Percentiles rank a stretch among this genome's conserved stretches.
Conservation (phyloP, 257 asterid species). For the Forsythia viridissima region DNA sequence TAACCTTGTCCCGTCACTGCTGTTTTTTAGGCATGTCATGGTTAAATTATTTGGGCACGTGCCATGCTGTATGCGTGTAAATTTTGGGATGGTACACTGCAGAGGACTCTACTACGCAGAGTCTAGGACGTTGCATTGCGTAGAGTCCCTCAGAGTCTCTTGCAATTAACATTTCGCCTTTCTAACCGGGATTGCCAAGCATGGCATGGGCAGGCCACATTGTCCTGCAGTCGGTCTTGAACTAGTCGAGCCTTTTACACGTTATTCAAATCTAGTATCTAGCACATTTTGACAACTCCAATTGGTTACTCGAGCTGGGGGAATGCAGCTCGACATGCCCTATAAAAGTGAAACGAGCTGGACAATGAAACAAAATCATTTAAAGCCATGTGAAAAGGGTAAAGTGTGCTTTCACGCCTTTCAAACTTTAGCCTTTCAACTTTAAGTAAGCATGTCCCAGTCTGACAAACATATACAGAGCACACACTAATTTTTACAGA, state of each 20-base stretch:
- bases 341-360: constrained; percentile 20
- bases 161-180: not conserved
- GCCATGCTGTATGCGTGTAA: no score
- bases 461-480: constrained; percentile 35
- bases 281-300: not conserved
- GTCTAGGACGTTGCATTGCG: not conserved
- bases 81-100: no score
- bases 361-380: constrained; percentile 42
- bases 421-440: not conserved
- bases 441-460: constrained; percentile 18
- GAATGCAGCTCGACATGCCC: not conserved
- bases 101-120: no score
- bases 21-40: no score
- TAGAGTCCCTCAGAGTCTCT: not conserved
- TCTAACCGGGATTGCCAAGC: not conserved
- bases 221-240: not conserved
- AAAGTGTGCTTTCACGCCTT: constrained; percentile 40
- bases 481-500: constrained; percentile 28
- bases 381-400: constrained; percentile 50
- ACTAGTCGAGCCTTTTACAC: not conserved
- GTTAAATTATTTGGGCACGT: no score
- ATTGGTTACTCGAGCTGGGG: not conserved
- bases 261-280: not conserved
- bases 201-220: not conserved
- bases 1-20: no score